Evolutionary conservation across 164 flowering plant genomes (phyloP).

Genomic region (Dillenia turbinata): DNA sequence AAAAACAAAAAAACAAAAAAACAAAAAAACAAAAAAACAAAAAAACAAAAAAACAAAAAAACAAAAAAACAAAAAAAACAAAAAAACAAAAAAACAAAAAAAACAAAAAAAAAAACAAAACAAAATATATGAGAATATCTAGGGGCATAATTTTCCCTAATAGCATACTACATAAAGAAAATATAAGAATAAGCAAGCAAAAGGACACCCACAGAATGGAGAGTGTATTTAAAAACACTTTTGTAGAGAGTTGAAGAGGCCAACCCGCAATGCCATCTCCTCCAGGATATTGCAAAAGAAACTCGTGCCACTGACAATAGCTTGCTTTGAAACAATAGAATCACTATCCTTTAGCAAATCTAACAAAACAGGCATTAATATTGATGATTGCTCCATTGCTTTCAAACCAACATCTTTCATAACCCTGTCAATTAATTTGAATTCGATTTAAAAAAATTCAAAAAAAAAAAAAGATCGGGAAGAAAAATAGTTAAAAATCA

Average conservation of each 20-base stretch:
- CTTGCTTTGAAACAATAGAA: conserved; percentile 53
- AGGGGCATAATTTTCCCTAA: no score
- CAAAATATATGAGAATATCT: no score
- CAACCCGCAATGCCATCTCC: conserved; percentile 79
- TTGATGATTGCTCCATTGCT: conserved; percentile 48
- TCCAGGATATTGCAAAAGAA: conserved; percentile 52
- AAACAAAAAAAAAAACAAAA: no score
- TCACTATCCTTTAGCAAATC: conserved; percentile 48
- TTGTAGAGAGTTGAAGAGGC: not conserved
- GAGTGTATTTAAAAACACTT: not conserved
- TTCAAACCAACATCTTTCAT: conserved; percentile 63
- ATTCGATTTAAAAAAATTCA: no score
- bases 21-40: no score
- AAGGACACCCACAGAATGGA: not conserved
- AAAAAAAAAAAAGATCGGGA: no score
- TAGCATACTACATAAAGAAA: no score
- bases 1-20: no score
- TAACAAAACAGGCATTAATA: conserved; percentile 56
- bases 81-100: no score
- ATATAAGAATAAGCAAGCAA: not conserved
- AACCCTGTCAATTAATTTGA: conserved; percentile 43
- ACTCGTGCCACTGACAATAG: conserved; percentile 60
- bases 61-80: no score
- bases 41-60: no score
- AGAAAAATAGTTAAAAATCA: no score